phyloP scores from a whole-genome alignment of 495 filamentous ascomycete genomes.

The Lichenothelia convexa region DNA sequence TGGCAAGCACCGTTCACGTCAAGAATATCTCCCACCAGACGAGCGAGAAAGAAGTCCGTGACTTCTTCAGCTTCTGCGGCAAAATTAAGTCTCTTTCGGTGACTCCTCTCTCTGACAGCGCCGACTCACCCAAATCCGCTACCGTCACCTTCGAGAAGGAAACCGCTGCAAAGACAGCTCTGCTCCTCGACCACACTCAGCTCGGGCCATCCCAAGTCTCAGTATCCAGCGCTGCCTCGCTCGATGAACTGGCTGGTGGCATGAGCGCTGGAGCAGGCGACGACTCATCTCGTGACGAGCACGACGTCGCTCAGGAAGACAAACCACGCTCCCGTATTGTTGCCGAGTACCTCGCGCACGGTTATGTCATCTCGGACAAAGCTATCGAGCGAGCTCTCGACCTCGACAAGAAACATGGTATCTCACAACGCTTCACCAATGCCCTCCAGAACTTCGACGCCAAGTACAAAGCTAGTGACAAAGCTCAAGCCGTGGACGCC shows the following conservation, averaged over 20 bases:
- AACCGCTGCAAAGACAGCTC: constrained; percentile 85
- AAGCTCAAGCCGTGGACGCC: constrained; percentile 54
- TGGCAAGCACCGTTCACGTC: constrained; percentile 31
- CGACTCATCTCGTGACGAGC: constrained; percentile 31
- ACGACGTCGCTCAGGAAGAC: constrained; percentile 76
- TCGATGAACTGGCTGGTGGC: constrained; percentile 42
- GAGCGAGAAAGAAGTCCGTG: constrained; percentile 73
- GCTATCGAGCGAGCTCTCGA: constrained; percentile 70
- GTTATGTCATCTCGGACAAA: constrained; percentile 73
- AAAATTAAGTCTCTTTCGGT: constrained; percentile 75
- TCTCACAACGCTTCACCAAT: constrained; percentile 55
- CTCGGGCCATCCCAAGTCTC: constrained; percentile 65
- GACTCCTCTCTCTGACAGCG: constrained; percentile 39
- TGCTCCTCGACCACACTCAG: constrained; percentile 89
- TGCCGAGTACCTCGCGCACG: constrained; percentile 89
- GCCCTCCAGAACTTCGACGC: constrained; percentile 60
- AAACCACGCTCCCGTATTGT: constrained; percentile 85
- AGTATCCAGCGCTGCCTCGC: constrained; percentile 47
- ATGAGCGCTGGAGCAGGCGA: constrained; percentile 24
- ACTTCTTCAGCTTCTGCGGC: constrained; percentile 99
- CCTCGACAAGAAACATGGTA: constrained; percentile 78
- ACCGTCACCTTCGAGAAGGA: constrained; percentile 92
- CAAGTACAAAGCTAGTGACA: constrained; percentile 64
- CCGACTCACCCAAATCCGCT: constrained; percentile 51
- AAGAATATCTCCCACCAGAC: constrained; percentile 71